These are phyloP conservation scores for Spiromastix sp. DNA, from an alignment of 2,329 filamentous ascomycete genomes.

Conservation along the genomic window DNA sequence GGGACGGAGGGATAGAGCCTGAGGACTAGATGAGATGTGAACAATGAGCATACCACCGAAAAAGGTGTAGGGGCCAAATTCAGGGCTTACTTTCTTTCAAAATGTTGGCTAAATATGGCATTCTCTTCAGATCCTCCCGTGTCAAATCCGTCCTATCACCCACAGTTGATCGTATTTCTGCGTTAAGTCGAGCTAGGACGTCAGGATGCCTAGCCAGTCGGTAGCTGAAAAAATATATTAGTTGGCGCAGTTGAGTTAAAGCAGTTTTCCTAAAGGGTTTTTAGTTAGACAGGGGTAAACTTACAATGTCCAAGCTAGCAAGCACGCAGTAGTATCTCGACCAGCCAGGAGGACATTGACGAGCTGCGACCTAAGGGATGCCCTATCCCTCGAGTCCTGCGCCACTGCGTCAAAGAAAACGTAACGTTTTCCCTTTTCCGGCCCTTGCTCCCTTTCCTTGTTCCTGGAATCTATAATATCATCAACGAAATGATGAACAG, in stretches of 20 bases:
- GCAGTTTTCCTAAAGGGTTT: too few species aligned
- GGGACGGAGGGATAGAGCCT: conserved; percentile 39
- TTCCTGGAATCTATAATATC: neutral
- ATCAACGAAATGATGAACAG: neutral
- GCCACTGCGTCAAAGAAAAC: conserved; percentile 66
- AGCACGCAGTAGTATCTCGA: conserved; percentile 42
- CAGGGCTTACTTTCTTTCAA: conserved; percentile 8
- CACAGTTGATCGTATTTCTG: conserved; percentile 42
- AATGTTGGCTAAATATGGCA: conserved; percentile 11
- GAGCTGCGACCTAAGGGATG: conserved; percentile 62
- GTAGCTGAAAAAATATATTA: conserved; percentile 36
- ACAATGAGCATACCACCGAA: conserved; percentile 3
- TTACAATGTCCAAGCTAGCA: conserved; percentile 38
- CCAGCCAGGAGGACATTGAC: conserved; percentile 50
- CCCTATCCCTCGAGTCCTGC: conserved; percentile 49
- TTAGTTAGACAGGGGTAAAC: conserved; percentile 41
- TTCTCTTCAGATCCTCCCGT: conserved; percentile 7
- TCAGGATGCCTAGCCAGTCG: conserved; percentile 15
- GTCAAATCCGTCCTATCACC: conserved; percentile 1
- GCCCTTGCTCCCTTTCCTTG: conserved; percentile 53
- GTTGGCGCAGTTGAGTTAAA: conserved; percentile 21
- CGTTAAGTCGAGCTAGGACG: conserved; percentile 16
- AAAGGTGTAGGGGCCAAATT: conserved; percentile 10
- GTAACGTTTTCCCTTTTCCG: conserved; percentile 49
- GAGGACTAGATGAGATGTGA: conserved; percentile 19